phyloP scores from a whole-genome alignment of 345 rosid genomes.

The Populus euphratica region DNA sequence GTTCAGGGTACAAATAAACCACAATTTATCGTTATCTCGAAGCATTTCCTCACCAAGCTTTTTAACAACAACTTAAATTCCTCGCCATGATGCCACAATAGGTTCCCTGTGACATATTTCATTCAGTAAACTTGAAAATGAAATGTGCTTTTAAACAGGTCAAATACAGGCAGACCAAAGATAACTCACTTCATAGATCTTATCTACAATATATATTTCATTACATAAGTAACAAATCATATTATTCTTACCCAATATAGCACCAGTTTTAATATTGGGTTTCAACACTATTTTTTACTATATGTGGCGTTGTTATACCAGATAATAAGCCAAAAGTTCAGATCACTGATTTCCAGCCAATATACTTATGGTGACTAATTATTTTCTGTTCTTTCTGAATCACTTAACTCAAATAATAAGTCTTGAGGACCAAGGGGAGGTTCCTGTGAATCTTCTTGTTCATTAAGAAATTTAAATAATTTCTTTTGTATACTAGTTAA shows the following conservation, averaged over 20 bases:
- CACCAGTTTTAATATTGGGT: too few relatives aligned
- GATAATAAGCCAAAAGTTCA: too few relatives aligned
- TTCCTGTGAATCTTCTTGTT: too few relatives aligned
- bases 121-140: slow-evolving; percentile 6
- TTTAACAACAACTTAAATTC: slow-evolving; percentile 91
- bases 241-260: not conserved
- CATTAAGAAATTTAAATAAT: too few relatives aligned
- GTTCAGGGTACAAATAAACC: slow-evolving; percentile 24
- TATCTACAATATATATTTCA: not conserved
- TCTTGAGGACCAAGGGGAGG: too few relatives aligned
- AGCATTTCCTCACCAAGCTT: slow-evolving; percentile 71
- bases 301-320: too few relatives aligned
- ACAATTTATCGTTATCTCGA: slow-evolving; percentile 82
- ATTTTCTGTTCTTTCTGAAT: too few relatives aligned
- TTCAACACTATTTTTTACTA: too few relatives aligned
- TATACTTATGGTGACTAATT: too few relatives aligned
- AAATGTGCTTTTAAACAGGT: not conserved
- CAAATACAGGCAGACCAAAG: not conserved
- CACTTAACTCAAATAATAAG: too few relatives aligned
- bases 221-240: not conserved
- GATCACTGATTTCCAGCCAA: too few relatives aligned
- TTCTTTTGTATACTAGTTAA: too few relatives aligned
- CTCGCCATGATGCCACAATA: slow-evolving; percentile 85
- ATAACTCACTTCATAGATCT: not conserved
- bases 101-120: slow-evolving; percentile 61